A percentile compares a stretch with the other conserved stretches of the same genome.
phyloP scores from a whole-genome alignment of 2,329 filamentous ascomycete genomes.

The Aspergillus proliferans region DNA sequence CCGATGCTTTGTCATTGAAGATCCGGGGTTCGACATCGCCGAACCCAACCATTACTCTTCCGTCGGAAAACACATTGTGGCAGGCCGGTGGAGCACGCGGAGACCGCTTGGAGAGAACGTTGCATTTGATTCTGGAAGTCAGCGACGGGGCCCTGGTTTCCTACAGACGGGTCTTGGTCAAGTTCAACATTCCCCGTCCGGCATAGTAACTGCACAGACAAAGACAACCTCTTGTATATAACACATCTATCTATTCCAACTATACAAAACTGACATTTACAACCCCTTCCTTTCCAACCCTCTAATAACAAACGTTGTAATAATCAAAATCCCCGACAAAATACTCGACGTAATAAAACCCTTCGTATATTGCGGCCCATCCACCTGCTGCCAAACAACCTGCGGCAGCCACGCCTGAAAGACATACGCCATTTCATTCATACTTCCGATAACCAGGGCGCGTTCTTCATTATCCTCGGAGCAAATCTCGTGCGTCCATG shows the following conservation, averaged over 20 bases:
- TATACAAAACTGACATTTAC: background rate
- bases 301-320: constrained; percentile 43
- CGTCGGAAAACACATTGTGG: background rate
- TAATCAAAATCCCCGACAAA: constrained; percentile 47
- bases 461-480: constrained; percentile 57
- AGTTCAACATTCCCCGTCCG: background rate
- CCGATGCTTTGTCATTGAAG: background rate
- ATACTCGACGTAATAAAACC: constrained; percentile 54
- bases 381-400: constrained; percentile 59
- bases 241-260: background rate
- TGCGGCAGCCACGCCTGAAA: constrained; percentile 65
- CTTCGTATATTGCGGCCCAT: constrained; percentile 55
- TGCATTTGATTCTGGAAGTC: constrained; percentile 6
- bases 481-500: constrained; percentile 53
- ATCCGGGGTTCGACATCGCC: background rate
- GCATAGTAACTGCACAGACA: background rate
- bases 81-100: background rate
- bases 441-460: constrained; percentile 58
- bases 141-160: constrained; percentile 1
- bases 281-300: background rate
- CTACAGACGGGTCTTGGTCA: constrained; percentile 1
- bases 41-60: background rate
- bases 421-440: constrained; percentile 66
- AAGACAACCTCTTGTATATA: background rate
- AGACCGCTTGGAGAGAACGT: background rate